Evolutionary conservation across 2,329 filamentous ascomycete species (phyloP).

Genomic region (Ceratocystis colombiana): DNA sequence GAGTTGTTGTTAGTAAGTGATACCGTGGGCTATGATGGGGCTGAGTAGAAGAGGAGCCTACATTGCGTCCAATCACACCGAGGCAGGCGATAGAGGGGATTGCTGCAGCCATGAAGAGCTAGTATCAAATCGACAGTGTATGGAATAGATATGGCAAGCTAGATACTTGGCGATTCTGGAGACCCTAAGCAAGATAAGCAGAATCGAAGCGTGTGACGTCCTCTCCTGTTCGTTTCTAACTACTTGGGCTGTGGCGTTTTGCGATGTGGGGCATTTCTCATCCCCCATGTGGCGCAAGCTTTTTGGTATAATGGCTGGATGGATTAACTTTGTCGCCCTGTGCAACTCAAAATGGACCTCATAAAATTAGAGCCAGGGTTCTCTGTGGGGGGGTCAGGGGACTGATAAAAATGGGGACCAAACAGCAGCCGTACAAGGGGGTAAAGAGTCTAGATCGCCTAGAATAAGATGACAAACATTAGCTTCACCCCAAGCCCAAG

Average conservation of each 20-base stretch:
- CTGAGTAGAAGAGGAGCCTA: constrained; percentile 36
- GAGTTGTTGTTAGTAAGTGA: constrained; percentile 18
- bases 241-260: not conserved
- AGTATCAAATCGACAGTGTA: not conserved
- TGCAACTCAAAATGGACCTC: constrained; percentile 14
- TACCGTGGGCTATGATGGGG: not conserved
- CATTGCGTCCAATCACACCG: constrained; percentile 86
- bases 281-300: not conserved
- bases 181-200: not conserved
- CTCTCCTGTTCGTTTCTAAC: not conserved
- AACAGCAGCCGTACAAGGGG: not conserved
- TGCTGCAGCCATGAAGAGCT: constrained; percentile 44
- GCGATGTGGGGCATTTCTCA: not conserved
- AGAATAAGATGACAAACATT: constrained; percentile 3
- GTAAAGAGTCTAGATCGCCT: constrained; percentile 12
- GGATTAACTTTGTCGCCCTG: not conserved
- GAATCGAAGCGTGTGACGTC: not conserved
- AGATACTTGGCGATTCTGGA: not conserved
- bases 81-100: constrained; percentile 83
- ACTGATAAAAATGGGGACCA: not conserved
- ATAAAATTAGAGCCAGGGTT: constrained; percentile 5
- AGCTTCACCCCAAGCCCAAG: not conserved
- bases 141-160: not conserved
- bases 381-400: not conserved
- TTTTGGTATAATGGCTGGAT: not conserved